Conservation (phyloP, 306 rosid species). For the Glycyrrhiza uralensis region DNA sequence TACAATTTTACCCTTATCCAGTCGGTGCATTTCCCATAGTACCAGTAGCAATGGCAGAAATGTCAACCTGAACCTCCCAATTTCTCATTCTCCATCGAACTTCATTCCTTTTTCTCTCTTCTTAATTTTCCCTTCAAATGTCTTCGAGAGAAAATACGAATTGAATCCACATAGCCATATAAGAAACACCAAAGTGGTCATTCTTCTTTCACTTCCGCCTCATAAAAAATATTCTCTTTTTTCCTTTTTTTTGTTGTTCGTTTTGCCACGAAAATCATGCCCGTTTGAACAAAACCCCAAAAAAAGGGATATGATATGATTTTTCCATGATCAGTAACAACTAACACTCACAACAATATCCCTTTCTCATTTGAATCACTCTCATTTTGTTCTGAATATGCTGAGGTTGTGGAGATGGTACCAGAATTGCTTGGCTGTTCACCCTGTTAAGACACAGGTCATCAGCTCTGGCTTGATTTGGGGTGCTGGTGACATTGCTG, state of each 20-base stretch:
- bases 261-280: background rate
- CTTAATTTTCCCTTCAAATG: background rate
- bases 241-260: background rate
- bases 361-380: background rate
- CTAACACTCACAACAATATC: background rate
- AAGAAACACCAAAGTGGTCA: background rate
- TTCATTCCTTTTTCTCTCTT: background rate
- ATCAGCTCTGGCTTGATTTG: constrained; percentile 59
- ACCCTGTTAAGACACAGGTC: constrained; percentile 61
- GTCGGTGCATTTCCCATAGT: background rate
- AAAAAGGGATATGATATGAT: constrained; percentile 8
- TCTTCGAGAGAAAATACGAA: too few relatives aligned
- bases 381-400: constrained; percentile 25
- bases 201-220: background rate
- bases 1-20: background rate
- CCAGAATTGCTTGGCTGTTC: constrained; percentile 48
- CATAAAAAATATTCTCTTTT: background rate
- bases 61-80: constrained; percentile 10
- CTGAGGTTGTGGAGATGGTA: constrained; percentile 57
- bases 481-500: constrained; percentile 62
- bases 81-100: background rate
- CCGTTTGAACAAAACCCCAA: background rate
- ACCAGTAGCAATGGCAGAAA: background rate
- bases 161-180: background rate
- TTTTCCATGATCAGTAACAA: constrained; percentile 5